Percentiles rank a stretch among this genome's conserved stretches.
Conservation (phyloP, 2,329 filamentous ascomycete species). For the Alternaria brassicicola region DNA sequence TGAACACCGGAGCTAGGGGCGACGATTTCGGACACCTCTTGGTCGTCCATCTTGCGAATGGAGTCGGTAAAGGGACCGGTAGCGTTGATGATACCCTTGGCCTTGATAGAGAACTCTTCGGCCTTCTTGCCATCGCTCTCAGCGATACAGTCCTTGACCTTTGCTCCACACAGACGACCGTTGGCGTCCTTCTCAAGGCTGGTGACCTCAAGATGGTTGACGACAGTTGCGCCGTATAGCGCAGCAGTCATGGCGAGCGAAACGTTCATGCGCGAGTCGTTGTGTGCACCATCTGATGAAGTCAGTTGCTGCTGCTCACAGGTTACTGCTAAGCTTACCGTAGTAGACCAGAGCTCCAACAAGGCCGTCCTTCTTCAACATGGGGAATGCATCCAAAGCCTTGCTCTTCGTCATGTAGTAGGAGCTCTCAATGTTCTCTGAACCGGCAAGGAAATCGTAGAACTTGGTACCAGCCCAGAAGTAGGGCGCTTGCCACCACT, state of each 20-base stretch:
- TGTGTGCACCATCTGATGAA: constrained; percentile 77
- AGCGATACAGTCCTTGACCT: constrained; percentile 71
- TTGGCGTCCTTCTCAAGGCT: constrained; percentile 73
- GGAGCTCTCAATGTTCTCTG: constrained; percentile 85
- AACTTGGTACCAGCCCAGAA: constrained; percentile 80
- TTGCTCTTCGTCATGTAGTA: constrained; percentile 89
- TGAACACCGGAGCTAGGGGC: constrained; percentile 86
- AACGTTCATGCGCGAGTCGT: constrained; percentile 91
- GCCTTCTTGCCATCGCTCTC: constrained; percentile 67
- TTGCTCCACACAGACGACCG: constrained; percentile 76
- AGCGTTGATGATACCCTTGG: constrained; percentile 84
- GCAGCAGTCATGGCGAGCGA: constrained; percentile 86
- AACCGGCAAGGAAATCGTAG: constrained; percentile 84
- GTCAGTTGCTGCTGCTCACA: constrained; percentile 29
- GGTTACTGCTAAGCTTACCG: constrained; percentile 51
- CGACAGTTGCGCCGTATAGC: constrained; percentile 81
- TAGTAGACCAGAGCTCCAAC: constrained; percentile 88
- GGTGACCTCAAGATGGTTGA: constrained; percentile 84
- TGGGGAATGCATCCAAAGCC: constrained; percentile 84
- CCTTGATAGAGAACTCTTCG: constrained; percentile 72
- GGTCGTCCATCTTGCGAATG: constrained; percentile 84
- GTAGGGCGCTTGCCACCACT: constrained; percentile 84
- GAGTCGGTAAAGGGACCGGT: constrained; percentile 88
- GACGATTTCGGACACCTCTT: constrained; percentile 74
- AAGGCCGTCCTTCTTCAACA: constrained; percentile 80